Percentiles rank a stretch among this genome's conserved stretches.
Evolutionary conservation across 371 early-diverging fungal species (phyloP).

Genomic region (Blyttiomyces sp.): DNA sequence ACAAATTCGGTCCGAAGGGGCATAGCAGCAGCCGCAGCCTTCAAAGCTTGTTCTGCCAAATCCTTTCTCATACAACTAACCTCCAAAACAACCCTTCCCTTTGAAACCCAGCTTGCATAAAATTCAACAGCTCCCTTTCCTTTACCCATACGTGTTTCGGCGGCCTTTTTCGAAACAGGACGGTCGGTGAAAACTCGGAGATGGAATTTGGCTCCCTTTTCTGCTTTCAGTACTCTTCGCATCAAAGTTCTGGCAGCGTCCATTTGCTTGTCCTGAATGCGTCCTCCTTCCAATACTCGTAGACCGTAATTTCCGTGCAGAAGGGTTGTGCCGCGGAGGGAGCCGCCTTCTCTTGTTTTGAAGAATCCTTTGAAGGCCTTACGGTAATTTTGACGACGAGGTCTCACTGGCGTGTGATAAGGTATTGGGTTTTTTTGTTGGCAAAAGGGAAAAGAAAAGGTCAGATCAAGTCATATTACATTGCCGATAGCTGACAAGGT

Average conservation of each 20-base stretch:
- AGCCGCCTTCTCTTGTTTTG: constrained; percentile 33
- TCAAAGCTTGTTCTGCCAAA: constrained; percentile 40
- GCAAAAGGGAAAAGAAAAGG: too few species aligned
- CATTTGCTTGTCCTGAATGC: constrained; percentile 80
- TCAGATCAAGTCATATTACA: too few species aligned
- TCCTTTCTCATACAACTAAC: constrained; percentile 59
- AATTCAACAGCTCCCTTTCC: constrained; percentile 94
- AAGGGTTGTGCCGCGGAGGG: constrained; percentile 81
- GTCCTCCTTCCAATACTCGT: constrained; percentile 77
- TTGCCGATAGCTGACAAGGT: too few species aligned
- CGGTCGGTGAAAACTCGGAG: constrained; percentile 84
- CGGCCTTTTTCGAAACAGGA: constrained; percentile 88
- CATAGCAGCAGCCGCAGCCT: constrained; percentile 32
- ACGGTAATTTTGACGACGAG: too few species aligned
- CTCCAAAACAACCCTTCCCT: constrained; percentile 86
- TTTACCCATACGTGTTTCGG: constrained; percentile 95
- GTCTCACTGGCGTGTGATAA: too few species aligned
- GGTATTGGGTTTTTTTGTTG: too few species aligned
- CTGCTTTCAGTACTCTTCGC: constrained; percentile 75
- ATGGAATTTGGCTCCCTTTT: constrained; percentile 85
- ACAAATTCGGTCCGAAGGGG: constrained; percentile 31
- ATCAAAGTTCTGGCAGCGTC: constrained; percentile 73
- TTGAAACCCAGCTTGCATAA: constrained; percentile 87
- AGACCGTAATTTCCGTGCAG: constrained; percentile 89
- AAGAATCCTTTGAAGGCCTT: too few species aligned